Evolutionary conservation across 768 basidiomycete genomes (phyloP).

Genomic region (Boletus rex-veris): DNA sequence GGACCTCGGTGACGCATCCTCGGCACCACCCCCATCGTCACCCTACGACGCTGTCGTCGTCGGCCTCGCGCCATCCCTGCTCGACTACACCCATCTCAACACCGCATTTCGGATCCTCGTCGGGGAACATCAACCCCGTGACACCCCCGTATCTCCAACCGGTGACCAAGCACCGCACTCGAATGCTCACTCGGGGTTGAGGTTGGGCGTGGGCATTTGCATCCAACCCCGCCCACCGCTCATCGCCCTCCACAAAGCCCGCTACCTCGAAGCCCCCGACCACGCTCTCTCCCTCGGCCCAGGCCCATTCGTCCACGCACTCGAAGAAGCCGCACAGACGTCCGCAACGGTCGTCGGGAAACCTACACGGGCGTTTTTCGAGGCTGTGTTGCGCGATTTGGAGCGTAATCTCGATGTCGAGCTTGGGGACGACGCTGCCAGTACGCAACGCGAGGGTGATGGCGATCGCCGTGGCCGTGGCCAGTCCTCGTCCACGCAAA

Average conservation of each 20-base stretch:
- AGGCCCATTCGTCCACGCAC: constrained; percentile 63
- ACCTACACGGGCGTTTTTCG: constrained; percentile 56
- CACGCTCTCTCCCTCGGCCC: constrained; percentile 60
- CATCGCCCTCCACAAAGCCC: constrained; percentile 59
- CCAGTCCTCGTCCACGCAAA: too few species aligned
- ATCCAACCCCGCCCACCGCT: constrained; percentile 29
- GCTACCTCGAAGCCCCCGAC: constrained; percentile 46
- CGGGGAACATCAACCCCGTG: constrained; percentile 31
- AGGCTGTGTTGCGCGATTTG: constrained; percentile 50
- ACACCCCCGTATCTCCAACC: background rate
- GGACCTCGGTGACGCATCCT: background rate
- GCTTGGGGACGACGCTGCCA: background rate
- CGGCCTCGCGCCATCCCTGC: constrained; percentile 49
- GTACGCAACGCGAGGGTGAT: background rate
- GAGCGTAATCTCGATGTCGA: constrained; percentile 8
- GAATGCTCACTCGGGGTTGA: too few species aligned
- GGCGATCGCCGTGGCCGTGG: constrained; percentile 46
- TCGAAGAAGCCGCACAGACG: constrained; percentile 51
- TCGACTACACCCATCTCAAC: constrained; percentile 57
- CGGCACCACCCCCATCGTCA: background rate
- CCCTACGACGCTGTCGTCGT: constrained; percentile 60
- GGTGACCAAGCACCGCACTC: too few species aligned
- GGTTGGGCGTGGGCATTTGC: too few species aligned
- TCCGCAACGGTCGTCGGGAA: constrained; percentile 61
- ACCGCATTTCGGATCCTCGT: constrained; percentile 63